Percentiles rank a stretch among this genome's conserved stretches.
Conservation (phyloP, 352 stramenopile genomes). For the Phytophthora lateralis region DNA sequence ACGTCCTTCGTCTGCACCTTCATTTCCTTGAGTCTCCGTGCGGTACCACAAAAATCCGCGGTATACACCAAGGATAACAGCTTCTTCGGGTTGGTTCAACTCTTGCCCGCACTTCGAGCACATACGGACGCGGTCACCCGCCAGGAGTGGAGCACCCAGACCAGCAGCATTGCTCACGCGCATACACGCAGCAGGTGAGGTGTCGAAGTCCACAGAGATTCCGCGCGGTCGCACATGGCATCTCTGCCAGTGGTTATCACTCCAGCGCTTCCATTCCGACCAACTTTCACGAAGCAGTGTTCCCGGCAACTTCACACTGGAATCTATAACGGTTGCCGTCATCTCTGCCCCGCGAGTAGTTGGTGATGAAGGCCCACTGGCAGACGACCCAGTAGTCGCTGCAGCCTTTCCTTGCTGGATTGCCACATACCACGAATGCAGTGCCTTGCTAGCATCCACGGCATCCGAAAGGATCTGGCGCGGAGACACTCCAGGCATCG, state of each 20-base stretch:
- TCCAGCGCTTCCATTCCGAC: constrained; percentile 87
- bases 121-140: constrained; percentile 94
- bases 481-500: constrained; percentile 77
- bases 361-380: constrained; percentile 7
- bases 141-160: constrained; percentile 88
- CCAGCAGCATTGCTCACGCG: constrained; percentile 89
- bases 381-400: constrained; percentile 9
- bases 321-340: neutral
- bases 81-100: constrained; percentile 96
- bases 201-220: constrained; percentile 95
- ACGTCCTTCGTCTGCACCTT: constrained; percentile 93
- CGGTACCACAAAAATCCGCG: constrained; percentile 94
- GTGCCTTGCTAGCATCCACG: constrained; percentile 89
- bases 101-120: constrained; percentile 93
- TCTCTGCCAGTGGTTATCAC: constrained; percentile 79
- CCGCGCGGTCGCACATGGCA: constrained; percentile 82
- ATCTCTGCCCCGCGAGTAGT: constrained; percentile 3
- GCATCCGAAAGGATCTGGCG: constrained; percentile 82
- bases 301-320: constrained; percentile 55
- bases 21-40: constrained; percentile 96
- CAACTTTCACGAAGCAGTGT: constrained; percentile 75
- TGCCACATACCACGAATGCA: constrained; percentile 84
- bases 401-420: constrained; percentile 45
- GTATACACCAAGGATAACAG: constrained; percentile 94
- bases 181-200: constrained; percentile 89